A percentile compares a stretch with the other conserved stretches of the same genome.
Evolutionary conservation across 371 early-diverging fungal species (phyloP).

Genomic region (Synchytrium microbalum): DNA sequence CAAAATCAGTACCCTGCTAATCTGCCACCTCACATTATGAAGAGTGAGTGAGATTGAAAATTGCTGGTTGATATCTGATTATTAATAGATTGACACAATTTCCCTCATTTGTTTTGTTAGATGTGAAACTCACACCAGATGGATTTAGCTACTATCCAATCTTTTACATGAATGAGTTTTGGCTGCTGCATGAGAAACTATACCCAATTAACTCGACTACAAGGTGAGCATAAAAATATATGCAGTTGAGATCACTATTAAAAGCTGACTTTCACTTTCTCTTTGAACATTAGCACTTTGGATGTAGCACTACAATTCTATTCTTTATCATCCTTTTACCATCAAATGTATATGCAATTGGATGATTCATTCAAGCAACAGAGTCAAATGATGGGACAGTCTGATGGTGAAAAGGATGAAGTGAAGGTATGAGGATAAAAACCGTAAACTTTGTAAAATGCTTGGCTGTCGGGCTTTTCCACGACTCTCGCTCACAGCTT

Average conservation of each 20-base stretch:
- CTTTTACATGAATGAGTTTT: conserved; percentile 77
- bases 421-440: conserved; percentile 43
- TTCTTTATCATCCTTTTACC: conserved; percentile 68
- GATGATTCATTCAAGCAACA: conserved; percentile 58
- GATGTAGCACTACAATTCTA: conserved; percentile 60
- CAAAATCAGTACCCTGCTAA: conserved; percentile 35
- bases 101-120: conserved; percentile 12
- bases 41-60: conserved; percentile 12
- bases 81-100: too few species aligned
- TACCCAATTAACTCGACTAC: conserved; percentile 67
- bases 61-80: conserved; percentile 5
- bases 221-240: conserved; percentile 11
- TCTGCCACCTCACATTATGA: conserved; percentile 23
- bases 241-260: background rate
- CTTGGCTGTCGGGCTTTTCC: conserved; percentile 7
- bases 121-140: conserved; percentile 18
- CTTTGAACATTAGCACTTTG: conserved; percentile 24
- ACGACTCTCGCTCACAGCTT: conserved; percentile 13
- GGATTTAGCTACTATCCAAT: conserved; percentile 60
- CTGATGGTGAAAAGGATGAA: conserved; percentile 59
- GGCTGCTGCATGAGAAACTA: conserved; percentile 69
- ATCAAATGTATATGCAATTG: conserved; percentile 59
- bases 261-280: background rate
- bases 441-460: conserved; percentile 11
- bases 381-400: conserved; percentile 38